phyloP scores from a whole-genome alignment of 179 eudicot genomes.

The Sideroxylon spinosum region DNA sequence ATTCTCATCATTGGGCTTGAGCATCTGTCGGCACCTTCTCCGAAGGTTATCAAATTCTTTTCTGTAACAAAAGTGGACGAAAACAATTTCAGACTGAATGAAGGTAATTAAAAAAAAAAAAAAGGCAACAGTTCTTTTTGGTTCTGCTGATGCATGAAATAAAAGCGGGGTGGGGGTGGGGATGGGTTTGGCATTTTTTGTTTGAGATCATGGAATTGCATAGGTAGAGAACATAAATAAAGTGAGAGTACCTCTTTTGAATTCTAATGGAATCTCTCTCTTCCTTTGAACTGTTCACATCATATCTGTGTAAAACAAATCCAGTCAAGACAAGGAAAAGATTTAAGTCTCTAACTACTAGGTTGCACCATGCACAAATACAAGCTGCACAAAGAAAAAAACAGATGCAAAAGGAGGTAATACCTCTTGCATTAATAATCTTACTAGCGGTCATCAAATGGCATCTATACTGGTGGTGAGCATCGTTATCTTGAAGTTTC shows the following conservation, averaged over 20 bases:
- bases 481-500: not conserved
- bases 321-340: constrained; percentile 8
- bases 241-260: constrained; percentile 40
- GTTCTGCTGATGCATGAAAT: not conserved
- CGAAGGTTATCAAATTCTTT: constrained; percentile 50
- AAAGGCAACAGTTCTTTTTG: not conserved
- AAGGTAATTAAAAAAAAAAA: not conserved
- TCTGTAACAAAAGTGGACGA: constrained; percentile 28
- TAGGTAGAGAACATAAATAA: not conserved
- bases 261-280: constrained; percentile 41
- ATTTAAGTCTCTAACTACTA: not conserved
- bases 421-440: too few species aligned
- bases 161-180: not conserved
- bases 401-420: not conserved
- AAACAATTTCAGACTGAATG: not conserved
- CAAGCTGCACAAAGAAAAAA: not conserved
- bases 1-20: constrained; percentile 24
- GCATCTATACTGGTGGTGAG: not conserved
- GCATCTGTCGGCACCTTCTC: constrained; percentile 41
- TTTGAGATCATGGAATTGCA: too few species aligned
- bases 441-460: not conserved
- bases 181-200: not conserved
- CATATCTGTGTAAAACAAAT: constrained; percentile 41
- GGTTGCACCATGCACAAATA: not conserved
- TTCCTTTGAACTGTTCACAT: constrained; percentile 48